A percentile compares a stretch with the other conserved stretches of the same genome.
phyloP scores from a whole-genome alignment of 1,284 basidiomycete species.

The Microbotryomycetes sp. region DNA sequence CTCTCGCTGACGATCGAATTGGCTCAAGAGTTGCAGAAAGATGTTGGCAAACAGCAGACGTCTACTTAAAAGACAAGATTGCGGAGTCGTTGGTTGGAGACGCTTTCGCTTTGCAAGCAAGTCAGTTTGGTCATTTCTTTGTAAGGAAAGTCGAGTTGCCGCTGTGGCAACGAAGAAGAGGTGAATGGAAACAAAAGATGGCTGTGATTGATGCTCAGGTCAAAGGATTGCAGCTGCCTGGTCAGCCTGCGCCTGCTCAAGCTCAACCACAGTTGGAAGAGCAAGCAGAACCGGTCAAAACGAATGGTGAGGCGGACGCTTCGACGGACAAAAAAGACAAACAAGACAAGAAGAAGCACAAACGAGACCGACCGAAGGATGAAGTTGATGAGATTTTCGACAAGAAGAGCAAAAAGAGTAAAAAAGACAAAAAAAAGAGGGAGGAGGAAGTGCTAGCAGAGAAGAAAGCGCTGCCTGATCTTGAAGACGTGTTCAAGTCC shows the following conservation, averaged over 20 bases:
- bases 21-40: slow-evolving; percentile 82
- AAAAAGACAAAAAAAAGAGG: slow-evolving; percentile 8
- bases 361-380: slow-evolving; percentile 34
- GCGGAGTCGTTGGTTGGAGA: slow-evolving; percentile 62
- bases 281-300: slow-evolving; percentile 61
- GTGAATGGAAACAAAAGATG: slow-evolving; percentile 64
- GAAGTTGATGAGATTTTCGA: slow-evolving; percentile 36
- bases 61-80: slow-evolving; percentile 90
- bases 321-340: slow-evolving; percentile 3
- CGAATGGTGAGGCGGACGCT: slow-evolving; percentile 31
- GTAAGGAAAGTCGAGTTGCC: slow-evolving; percentile 68
- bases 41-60: slow-evolving; percentile 78
- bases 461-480: neutral
- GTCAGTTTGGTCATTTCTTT: slow-evolving; percentile 81
- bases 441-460: neutral
- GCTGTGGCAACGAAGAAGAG: slow-evolving; percentile 66
- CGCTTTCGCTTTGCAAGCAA: slow-evolving; percentile 62
- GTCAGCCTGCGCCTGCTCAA: slow-evolving; percentile 3
- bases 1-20: slow-evolving; percentile 74
- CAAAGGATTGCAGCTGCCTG: slow-evolving; percentile 26
- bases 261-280: slow-evolving; percentile 17
- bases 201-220: slow-evolving; percentile 19
- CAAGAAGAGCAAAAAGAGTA: slow-evolving; percentile 1
- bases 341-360: slow-evolving; percentile 35
- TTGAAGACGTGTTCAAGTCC: slow-evolving; percentile 23